Percentiles rank a stretch among this genome's conserved stretches.
phyloP scores from a whole-genome alignment of 2,329 filamentous ascomycete species.

The Xylaria digitata region DNA sequence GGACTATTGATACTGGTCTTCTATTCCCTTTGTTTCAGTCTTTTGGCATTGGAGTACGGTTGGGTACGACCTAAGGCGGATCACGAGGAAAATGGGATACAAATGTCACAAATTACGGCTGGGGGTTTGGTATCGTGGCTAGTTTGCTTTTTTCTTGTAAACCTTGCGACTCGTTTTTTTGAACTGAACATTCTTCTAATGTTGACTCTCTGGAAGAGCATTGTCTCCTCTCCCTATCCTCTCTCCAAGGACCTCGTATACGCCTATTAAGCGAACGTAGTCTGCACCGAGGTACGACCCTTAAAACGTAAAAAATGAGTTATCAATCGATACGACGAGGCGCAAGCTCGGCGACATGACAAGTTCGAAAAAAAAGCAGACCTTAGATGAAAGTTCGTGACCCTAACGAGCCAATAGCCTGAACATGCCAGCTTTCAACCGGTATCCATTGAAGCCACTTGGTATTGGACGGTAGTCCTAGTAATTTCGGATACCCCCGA shows the following conservation, averaged over 20 bases:
- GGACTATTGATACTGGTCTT: constrained; percentile 10
- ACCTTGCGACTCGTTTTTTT: neutral
- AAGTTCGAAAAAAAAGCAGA: neutral
- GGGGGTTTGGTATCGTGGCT: constrained; percentile 11
- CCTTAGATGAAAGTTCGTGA: neutral
- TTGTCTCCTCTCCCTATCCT: neutral
- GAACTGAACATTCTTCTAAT: constrained; percentile 9
- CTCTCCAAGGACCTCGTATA: neutral
- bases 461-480: constrained; percentile 7
- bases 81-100: constrained; percentile 24
- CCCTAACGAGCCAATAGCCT: constrained; percentile 2
- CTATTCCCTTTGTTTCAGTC: constrained; percentile 5
- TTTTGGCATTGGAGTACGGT: constrained; percentile 22
- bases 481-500: constrained; percentile 10
- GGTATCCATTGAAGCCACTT: constrained; percentile 8
- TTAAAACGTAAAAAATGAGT: neutral
- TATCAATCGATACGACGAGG: neutral
- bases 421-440: constrained; percentile 4
- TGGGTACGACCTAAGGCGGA: constrained; percentile 25
- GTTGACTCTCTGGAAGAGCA: neutral
- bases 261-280: neutral
- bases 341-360: neutral
- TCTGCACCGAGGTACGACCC: neutral
- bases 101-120: constrained; percentile 22
- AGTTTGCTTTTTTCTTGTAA: constrained; percentile 13